Evolutionary conservation across 2,329 filamentous ascomycete genomes (phyloP).

Genomic region (Cytospora piceicola): DNA sequence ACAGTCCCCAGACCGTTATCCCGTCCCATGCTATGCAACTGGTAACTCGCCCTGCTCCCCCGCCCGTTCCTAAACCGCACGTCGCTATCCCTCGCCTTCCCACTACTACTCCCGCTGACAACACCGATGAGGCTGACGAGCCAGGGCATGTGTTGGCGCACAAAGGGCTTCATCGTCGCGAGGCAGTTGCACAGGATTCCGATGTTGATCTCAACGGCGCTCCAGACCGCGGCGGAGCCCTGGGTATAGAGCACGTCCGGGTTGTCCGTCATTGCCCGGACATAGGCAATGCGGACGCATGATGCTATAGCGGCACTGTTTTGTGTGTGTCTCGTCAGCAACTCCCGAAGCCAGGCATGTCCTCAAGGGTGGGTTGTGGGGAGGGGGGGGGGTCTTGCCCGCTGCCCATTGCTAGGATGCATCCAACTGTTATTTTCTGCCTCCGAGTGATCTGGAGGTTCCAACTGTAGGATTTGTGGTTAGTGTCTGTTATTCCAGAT

Average conservation of each 20-base stretch:
- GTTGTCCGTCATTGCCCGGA: constrained; percentile 36
- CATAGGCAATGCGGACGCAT: constrained; percentile 36
- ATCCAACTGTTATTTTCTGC: constrained; percentile 47
- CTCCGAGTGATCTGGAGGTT: constrained; percentile 46
- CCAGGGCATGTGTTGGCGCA: constrained; percentile 32
- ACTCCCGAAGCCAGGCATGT: neutral
- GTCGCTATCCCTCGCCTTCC: neutral
- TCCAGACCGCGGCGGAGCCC: constrained; percentile 36
- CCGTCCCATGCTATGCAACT: constrained; percentile 29
- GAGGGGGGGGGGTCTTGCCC: constrained; percentile 36
- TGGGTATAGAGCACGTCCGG: constrained; percentile 41
- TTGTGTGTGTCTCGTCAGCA: neutral
- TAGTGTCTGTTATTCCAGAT: neutral
- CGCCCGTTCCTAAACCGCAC: constrained; percentile 3
- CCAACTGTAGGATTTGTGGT: constrained; percentile 29
- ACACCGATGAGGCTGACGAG: constrained; percentile 29
- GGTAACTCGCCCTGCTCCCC: constrained; percentile 17
- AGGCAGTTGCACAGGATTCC: constrained; percentile 38
- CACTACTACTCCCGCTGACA: constrained; percentile 1
- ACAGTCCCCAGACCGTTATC: constrained; percentile 12
- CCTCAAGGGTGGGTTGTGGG: neutral
- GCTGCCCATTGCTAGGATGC: constrained; percentile 50
- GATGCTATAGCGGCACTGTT: constrained; percentile 36
- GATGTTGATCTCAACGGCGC: constrained; percentile 43
- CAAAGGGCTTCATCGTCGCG: constrained; percentile 35